phyloP scores from a whole-genome alignment of 2,329 filamentous ascomycete species.

The Aureobasidium pullulans region DNA sequence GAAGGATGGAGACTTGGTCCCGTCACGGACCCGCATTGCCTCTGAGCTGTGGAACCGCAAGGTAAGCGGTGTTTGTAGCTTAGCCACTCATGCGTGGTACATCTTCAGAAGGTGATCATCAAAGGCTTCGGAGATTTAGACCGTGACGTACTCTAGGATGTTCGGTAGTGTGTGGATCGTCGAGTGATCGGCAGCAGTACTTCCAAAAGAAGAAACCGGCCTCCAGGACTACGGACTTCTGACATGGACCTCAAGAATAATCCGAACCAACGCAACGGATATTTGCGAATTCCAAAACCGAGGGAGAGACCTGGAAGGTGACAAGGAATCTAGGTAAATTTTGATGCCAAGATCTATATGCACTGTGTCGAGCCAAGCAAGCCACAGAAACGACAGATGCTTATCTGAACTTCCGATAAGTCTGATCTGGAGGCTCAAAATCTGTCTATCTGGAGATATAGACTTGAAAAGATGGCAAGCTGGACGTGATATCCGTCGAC shows the following conservation, averaged over 20 bases:
- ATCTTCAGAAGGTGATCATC: background rate
- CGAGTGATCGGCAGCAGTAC: background rate
- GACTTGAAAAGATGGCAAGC: too few relatives aligned
- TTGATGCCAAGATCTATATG: background rate
- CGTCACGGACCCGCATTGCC: too few relatives aligned
- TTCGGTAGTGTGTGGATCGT: background rate
- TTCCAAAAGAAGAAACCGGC: background rate
- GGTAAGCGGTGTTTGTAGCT: background rate
- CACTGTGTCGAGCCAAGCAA: background rate
- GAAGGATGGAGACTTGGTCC: too few relatives aligned
- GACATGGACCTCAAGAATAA: background rate
- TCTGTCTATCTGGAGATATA: too few relatives aligned
- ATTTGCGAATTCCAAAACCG: background rate
- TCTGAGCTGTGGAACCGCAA: background rate
- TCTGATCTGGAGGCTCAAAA: too few relatives aligned
- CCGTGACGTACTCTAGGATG: background rate
- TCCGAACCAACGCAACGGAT: background rate
- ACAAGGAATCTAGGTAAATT: background rate
- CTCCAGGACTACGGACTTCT: background rate
- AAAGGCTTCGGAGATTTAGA: background rate
- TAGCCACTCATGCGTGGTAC: background rate
- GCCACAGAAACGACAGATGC: background rate
- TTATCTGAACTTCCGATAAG: background rate
- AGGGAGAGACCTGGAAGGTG: background rate
- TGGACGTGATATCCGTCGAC: too few relatives aligned